Conservation (phyloP, 176 grass and related monocot species). For the Aegilops speltoides region DNA sequence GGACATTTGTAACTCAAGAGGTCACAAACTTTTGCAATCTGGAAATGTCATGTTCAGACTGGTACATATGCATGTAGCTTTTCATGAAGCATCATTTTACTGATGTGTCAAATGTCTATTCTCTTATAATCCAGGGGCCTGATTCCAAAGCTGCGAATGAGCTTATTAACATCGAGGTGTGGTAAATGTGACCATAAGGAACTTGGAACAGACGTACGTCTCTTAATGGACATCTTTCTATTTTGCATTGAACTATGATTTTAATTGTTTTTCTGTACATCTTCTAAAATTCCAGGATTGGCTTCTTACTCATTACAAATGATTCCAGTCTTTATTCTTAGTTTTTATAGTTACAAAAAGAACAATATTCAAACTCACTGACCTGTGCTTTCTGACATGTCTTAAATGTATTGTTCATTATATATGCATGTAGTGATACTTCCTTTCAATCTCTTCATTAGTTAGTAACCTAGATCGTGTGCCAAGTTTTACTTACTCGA, state of each 20-base stretch:
- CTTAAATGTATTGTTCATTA: too few species aligned
- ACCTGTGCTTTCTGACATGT: too few species aligned
- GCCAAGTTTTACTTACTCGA: too few species aligned
- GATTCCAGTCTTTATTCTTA: background rate
- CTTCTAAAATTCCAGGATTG: slow-evolving; percentile 20
- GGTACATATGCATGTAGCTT: slow-evolving; percentile 18
- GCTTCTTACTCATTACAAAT: background rate
- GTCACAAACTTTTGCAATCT: too few species aligned
- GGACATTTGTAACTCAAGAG: too few species aligned
- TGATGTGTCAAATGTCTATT: background rate
- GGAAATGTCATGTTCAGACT: too few species aligned
- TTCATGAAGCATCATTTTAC: slow-evolving; percentile 34
- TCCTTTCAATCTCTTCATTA: too few species aligned
- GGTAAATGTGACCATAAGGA: slow-evolving; percentile 50
- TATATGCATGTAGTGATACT: too few species aligned
- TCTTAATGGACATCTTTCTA: slow-evolving; percentile 17
- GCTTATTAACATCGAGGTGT: slow-evolving; percentile 14
- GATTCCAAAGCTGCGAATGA: slow-evolving; percentile 69
- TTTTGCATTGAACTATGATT: slow-evolving; percentile 6
- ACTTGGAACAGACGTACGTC: slow-evolving; percentile 70
- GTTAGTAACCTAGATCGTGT: too few species aligned
- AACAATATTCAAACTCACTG: background rate
- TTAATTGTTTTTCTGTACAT: slow-evolving; percentile 1
- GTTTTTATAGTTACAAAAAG: background rate
- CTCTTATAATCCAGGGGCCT: slow-evolving; percentile 60